Base-by-base conservation (phyloP, 192 early-diverging fungal genomes). In the Coemansia guatemalensis region DNA sequence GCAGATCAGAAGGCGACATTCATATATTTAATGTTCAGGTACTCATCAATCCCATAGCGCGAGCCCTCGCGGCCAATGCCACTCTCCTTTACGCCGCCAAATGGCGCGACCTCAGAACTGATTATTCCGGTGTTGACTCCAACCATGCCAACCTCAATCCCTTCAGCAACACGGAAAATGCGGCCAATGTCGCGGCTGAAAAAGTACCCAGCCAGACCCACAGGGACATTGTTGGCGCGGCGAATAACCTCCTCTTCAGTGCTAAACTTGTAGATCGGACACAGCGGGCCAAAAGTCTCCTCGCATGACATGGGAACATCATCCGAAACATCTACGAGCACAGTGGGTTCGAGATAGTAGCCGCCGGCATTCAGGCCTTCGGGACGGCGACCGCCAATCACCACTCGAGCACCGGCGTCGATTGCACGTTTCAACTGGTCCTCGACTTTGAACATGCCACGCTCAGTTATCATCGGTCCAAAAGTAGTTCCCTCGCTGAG, bases 241-340 rank as follows among this genome's bases (percentile, higher is more conserved):
- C 78, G 56, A 9, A 96, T 32, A 3, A 93, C 92, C 64, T 96
- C 90, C 1, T 91, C 88, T 58, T 95, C 93, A 17, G 85, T 85
- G 0, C 85, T 62, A 69, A 97, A 97, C 17, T 62, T 78, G 71
- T 85, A 89, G 27, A 98, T 75, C 12, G 84, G 87, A 27, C 90
- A 91, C 24, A 97, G 84, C 7, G 95, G 95, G 8, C 95, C 95
- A 86, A 97, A 97, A 5, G 89, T 90, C 73, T 97, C 95, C 69
- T 94, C 91, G 20, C 66, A 75, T 25, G 85, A 68, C 53, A 96
- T 86, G 14, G 64, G 63, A 88, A 93, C 92, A 26, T 84, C 78
- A 30, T 84, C 78, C 7, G 77, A 83, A 69, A 92, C 87, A n/a
- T 85, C 82, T 1, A 79, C 76, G 27, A 97, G 65, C 21, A 97